Conservation (phyloP, 345 rosid species). For the Corymbia maculata region DNA sequence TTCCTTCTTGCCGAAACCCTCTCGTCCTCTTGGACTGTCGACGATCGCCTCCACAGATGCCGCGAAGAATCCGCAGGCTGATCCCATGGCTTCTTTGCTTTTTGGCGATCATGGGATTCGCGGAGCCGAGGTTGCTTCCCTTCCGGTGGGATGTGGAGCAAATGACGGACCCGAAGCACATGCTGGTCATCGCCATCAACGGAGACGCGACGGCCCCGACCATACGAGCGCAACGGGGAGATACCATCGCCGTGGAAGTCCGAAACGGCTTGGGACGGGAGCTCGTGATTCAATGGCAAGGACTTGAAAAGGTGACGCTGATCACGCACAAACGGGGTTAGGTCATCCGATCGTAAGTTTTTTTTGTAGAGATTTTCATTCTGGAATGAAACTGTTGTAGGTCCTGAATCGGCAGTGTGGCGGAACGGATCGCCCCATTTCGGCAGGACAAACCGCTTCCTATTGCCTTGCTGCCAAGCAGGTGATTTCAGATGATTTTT, state of each 20-base stretch:
- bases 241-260: no score
- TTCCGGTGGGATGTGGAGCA: no score
- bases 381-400: not conserved
- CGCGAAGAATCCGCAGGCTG: not conserved
- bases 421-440: not conserved
- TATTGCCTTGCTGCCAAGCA: not conserved
- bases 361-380: not conserved
- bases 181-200: no score
- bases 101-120: accelerated
- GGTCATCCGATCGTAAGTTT: not conserved
- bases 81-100: not conserved
- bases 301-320: no score
- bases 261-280: no score
- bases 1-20: no score
- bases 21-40: no score
- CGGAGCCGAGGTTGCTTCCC: accelerated
- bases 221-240: no score
- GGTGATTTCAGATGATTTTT: not conserved
- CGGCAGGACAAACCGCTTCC: not conserved
- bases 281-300: no score
- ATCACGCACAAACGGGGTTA: no score
- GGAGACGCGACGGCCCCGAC: no score
- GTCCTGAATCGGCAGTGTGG: not conserved
- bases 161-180: accelerated
- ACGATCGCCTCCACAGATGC: not conserved